phyloP scores from a whole-genome alignment of 306 rosid genomes.

The Parietaria judaica region DNA sequence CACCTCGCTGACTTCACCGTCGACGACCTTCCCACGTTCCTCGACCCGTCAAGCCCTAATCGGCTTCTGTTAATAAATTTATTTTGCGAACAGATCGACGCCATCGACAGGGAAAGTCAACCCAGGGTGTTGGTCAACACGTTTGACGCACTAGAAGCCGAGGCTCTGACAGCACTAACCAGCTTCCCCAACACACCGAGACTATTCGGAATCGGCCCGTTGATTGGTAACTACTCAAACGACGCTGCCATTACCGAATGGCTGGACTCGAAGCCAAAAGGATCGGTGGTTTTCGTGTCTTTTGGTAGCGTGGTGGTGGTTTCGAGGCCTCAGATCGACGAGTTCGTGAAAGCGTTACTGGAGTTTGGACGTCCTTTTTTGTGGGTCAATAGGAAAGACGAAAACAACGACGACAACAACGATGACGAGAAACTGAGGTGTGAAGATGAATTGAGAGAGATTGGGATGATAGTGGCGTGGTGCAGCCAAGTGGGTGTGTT shows the following conservation, averaged over 20 bases:
- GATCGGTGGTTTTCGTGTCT: slow-evolving; percentile 49
- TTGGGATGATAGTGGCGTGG: slow-evolving; percentile 30
- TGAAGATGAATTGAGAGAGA: slow-evolving; percentile 11
- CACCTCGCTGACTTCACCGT: background rate
- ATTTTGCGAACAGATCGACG: background rate
- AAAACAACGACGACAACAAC: slow-evolving; percentile 3
- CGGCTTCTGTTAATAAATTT: too few species aligned
- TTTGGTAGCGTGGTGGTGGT: slow-evolving; percentile 42
- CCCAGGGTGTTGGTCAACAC: slow-evolving; percentile 5
- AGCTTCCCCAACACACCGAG: background rate
- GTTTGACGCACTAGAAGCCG: slow-evolving; percentile 1
- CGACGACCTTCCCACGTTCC: background rate
- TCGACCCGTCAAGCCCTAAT: background rate
- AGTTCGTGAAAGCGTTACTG: slow-evolving; percentile 43
- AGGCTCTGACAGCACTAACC: background rate
- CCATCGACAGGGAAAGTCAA: background rate
- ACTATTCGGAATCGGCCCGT: slow-evolving; percentile 49
- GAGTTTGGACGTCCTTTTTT: slow-evolving; percentile 34
- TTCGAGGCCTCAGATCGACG: slow-evolving; percentile 43
- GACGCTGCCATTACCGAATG: slow-evolving; percentile 29
- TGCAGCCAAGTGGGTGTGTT: slow-evolving; percentile 27
- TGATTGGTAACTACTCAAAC: slow-evolving; percentile 16
- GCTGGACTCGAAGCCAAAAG: slow-evolving; percentile 39
- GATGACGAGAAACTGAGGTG: background rate
- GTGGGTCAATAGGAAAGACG: slow-evolving; percentile 39